These are phyloP conservation scores for Agrocybe praecox DNA, from an alignment of 768 basidiomycete species.

Conservation along the genomic window DNA sequence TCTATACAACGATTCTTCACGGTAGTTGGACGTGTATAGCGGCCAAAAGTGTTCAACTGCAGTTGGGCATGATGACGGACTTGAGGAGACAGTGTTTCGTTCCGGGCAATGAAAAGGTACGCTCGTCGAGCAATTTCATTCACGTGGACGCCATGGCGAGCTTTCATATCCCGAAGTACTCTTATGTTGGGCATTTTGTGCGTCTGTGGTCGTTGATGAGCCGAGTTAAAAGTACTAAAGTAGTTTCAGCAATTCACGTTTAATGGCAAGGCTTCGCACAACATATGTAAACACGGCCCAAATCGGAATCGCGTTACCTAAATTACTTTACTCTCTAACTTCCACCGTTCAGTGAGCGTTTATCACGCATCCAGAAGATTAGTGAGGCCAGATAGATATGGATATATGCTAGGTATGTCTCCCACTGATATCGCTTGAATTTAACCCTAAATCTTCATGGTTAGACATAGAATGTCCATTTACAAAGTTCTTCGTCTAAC, in stretches of 20 bases:
- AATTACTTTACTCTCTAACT: conserved; percentile 1
- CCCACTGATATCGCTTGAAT: not conserved
- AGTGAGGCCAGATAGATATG: conserved; percentile 22
- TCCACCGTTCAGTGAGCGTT: conserved; percentile 3
- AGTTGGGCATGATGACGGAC: conserved; percentile 94
- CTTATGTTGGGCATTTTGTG: conserved; percentile 43
- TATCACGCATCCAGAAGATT: conserved; percentile 3
- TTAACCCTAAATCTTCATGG: not conserved
- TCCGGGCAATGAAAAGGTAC: conserved; percentile 92
- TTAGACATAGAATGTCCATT: conserved; percentile 54
- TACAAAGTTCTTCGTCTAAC: conserved; percentile 61
- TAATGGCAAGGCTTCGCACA: conserved; percentile 19
- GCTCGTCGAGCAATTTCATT: conserved; percentile 87
- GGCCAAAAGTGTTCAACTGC: conserved; percentile 86
- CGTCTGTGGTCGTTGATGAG: not conserved
- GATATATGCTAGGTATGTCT: conserved; percentile 21
- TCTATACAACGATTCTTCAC: conserved; percentile 90
- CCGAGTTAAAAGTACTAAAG: conserved; percentile 2
- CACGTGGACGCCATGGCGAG: conserved; percentile 66
- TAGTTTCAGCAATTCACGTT: not conserved
- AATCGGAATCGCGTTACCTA: conserved; percentile 25
- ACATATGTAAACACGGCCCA: conserved; percentile 38
- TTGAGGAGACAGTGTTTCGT: conserved; percentile 84
- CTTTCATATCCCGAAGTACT: conserved; percentile 79
- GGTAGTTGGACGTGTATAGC: conserved; percentile 80